Base-by-base conservation (phyloP, 208 protist genomes). In the Porcisia deanei region DNA sequence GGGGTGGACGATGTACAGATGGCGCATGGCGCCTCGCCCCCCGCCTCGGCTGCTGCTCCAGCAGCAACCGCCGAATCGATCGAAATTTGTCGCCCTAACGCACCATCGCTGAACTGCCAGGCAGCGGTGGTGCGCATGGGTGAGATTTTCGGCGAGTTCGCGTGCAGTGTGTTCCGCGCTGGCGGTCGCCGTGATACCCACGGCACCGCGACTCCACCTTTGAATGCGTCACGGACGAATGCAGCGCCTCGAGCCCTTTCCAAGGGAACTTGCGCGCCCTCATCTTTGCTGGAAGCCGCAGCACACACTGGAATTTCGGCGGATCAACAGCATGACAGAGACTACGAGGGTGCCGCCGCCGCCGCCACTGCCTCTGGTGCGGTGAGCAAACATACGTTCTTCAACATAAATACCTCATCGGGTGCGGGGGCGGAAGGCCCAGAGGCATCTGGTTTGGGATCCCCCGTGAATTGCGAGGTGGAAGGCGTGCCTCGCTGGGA, bases 101-200 rank as follows among this genome's bases (percentile, higher is more conserved):
- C 64, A 75, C 69, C 65, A 49, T 71, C 76, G 63, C 85, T 94
- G 85, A 75, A 87, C 80, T 97, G 91, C 89, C 85, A 95, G 84
- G 87, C 91, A 75, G 89, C 91, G 63, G 91, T 97, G 55, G 58
- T 89, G 43, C 88, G 88, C 74, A 87, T 97, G 66, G 95, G 90
- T 14, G 95, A 98, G 75, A 79, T 89, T 5, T 97, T 98, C 76
- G 93, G 83, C 7, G 93, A 98, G 86, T 97, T 98, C 80, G 88
- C 43, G 85, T 95, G 79, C 72, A 85, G 65, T 67, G 88, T 74
- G n/a, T 68, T 67, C 64, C 74, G 72, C 16, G 47, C 34, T 3
- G 47, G 7, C 9, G 53, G 22, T n/a, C 25, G 61, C 68, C 66
- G 54, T 18, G 18, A 34, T 25, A 41, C 20, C 43, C 22, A 20